Evolutionary conservation across 768 basidiomycete species (phyloP), one percentile per base, ranked within the genome.

Genomic region (Tubosaeta brunneosetosa): DNA sequence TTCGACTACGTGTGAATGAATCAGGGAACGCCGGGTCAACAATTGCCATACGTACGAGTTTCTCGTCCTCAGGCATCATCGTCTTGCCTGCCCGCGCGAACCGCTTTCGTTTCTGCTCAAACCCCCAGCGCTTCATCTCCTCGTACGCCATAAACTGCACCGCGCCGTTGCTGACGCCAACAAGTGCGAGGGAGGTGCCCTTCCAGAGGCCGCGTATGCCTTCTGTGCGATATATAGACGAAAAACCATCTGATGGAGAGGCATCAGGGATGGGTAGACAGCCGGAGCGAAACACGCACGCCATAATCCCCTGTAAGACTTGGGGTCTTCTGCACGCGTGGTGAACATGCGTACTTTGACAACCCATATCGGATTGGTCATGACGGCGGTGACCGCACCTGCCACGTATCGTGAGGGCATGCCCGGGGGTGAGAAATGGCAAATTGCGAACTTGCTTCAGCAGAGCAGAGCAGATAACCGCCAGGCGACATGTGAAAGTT

Each of bases 331-430:
- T 27, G 79, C 68, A 10, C 73, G 73, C 1, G 93, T 87, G 1
- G 94, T 92, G 66, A 97, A 99, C 85, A 97, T 94, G 54, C 97
- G 84, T 9, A 97, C 94, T 74, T 95, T 90, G 50, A 98, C 88
- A 13, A 98, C 88, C 95, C 95, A 98, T 60, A 97, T 83, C 0
- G 95, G 97, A 69, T 99, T 98, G 7, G 95, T 99, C 66, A 97
- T 79, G 62, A 98, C 74, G 1, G 97, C 94, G 4, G 94, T 97
- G 16, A 84, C 84, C 12, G 94, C 90, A 74, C 95, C 95, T 98
- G 36, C 51, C 16, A 50, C 29, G 34, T 48, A 38, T 36, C 4
- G 51, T 57, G 49, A 68, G 50, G 50, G 55, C 43, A 53, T 32
- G 49, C 25, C 31, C 42, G 45, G 51, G 51, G 38, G 41, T 47